Conservation (phyloP, 202 grass and related monocot species). For the Schoenoplectus triqueter region DNA sequence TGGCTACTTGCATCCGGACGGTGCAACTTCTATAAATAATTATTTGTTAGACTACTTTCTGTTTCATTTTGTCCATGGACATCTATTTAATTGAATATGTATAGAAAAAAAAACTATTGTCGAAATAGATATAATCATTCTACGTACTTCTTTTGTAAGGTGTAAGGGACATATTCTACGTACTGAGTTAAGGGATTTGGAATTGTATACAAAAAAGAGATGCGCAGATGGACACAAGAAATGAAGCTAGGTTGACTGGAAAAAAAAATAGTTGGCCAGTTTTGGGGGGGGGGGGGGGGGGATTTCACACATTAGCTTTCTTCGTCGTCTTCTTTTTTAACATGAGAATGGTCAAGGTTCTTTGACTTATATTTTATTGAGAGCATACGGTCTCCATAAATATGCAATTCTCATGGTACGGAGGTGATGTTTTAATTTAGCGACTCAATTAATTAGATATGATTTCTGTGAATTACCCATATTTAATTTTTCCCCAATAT, state of each 20-base stretch:
- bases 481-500: neutral
- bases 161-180: neutral
- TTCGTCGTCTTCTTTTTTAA: neutral
- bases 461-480: neutral
- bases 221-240: slow-evolving; percentile 1
- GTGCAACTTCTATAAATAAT: neutral
- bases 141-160: neutral
- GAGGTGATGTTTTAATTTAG: no score
- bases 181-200: neutral
- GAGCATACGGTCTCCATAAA: neutral
- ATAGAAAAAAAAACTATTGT: neutral
- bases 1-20: neutral
- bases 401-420: no score
- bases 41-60: neutral
- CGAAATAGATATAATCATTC: neutral
- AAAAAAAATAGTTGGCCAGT: neutral
- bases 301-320: neutral
- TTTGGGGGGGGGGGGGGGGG: neutral
- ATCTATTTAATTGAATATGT: neutral
- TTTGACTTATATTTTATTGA: neutral
- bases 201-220: neutral
- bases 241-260: neutral
- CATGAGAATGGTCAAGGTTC: neutral
- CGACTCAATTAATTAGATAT: no score
- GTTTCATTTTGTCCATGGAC: neutral